Evolutionary conservation across 441 rosid genomes (phyloP).

Genomic region (Hypseocharis bilobata): DNA sequence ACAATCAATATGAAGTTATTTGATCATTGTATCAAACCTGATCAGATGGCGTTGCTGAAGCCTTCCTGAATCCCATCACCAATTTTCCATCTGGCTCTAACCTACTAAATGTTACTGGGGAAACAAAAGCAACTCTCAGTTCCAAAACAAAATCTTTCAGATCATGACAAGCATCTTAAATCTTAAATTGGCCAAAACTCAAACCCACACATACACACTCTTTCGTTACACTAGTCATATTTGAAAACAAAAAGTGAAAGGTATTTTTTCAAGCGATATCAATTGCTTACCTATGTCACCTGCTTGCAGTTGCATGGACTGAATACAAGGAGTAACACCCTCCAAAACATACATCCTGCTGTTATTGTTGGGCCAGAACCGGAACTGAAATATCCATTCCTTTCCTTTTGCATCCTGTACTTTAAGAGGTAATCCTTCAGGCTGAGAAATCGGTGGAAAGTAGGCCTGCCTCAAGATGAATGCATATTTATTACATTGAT

Average conservation of each 20-base stretch:
- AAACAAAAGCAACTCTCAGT: constrained; percentile 33
- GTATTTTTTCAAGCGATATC: constrained; percentile 12
- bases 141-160: constrained; percentile 19
- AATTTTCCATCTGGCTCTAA: constrained; percentile 87
- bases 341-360: constrained; percentile 95
- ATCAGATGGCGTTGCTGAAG: constrained; percentile 58
- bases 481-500: constrained; percentile 16
- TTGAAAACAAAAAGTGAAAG: background rate
- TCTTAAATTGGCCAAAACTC: no score
- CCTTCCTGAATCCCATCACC: constrained; percentile 94
- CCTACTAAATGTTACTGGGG: constrained; percentile 84
- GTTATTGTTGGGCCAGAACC: constrained; percentile 87
- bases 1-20: constrained; percentile 13
- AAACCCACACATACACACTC: no score
- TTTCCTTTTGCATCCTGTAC: constrained; percentile 88
- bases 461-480: constrained; percentile 49
- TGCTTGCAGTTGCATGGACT: constrained; percentile 88
- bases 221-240: no score
- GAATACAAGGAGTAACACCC: constrained; percentile 90
- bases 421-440: constrained; percentile 88
- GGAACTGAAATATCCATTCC: constrained; percentile 94
- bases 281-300: constrained; percentile 73
- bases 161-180: constrained; percentile 12
- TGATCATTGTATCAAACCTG: constrained; percentile 47
- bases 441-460: constrained; percentile 71